Conservation (phyloP, 768 basidiomycete genomes). For the Lyophyllum shimeji region DNA sequence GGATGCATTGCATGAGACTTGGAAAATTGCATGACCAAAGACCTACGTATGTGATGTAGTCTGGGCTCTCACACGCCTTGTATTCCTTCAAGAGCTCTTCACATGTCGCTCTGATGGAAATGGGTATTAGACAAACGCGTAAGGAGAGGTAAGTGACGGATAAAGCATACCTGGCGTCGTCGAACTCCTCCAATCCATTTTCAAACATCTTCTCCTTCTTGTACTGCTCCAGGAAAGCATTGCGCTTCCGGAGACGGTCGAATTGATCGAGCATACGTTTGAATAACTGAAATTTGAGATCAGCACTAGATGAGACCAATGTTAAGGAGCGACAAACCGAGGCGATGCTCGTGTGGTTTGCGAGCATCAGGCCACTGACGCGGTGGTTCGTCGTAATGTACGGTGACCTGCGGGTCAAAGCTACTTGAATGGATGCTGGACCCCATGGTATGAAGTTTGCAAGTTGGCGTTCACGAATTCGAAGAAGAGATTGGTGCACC, state of each 20-base stretch:
- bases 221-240: slow-evolving; percentile 96
- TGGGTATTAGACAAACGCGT: not conserved
- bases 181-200: slow-evolving; percentile 92
- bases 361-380: slow-evolving; percentile 97
- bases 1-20: not conserved
- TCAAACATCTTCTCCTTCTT: slow-evolving; percentile 97
- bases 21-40: not conserved
- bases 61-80: slow-evolving; percentile 92
- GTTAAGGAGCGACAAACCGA: slow-evolving; percentile 55
- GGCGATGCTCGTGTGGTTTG: slow-evolving; percentile 98
- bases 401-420: slow-evolving; percentile 87
- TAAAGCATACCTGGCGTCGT: slow-evolving; percentile 80
- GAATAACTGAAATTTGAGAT: slow-evolving; percentile 62
- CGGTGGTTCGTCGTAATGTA: slow-evolving; percentile 88
- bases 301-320: slow-evolving; percentile 3
- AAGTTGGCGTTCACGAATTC: slow-evolving; percentile 94
- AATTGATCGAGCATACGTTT: slow-evolving; percentile 96
- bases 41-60: slow-evolving; percentile 78
- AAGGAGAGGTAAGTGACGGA: not conserved
- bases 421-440: slow-evolving; percentile 97
- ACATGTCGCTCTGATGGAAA: slow-evolving; percentile 64
- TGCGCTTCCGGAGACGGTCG: slow-evolving; percentile 80
- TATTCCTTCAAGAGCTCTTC: slow-evolving; percentile 92
- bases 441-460: slow-evolving; percentile 99
- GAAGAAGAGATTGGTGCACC: slow-evolving; percentile 96